A percentile compares a stretch with the other conserved stretches of the same genome.
Conservation (phyloP, 257 asterid genomes). For the Leonotis leonurus region DNA sequence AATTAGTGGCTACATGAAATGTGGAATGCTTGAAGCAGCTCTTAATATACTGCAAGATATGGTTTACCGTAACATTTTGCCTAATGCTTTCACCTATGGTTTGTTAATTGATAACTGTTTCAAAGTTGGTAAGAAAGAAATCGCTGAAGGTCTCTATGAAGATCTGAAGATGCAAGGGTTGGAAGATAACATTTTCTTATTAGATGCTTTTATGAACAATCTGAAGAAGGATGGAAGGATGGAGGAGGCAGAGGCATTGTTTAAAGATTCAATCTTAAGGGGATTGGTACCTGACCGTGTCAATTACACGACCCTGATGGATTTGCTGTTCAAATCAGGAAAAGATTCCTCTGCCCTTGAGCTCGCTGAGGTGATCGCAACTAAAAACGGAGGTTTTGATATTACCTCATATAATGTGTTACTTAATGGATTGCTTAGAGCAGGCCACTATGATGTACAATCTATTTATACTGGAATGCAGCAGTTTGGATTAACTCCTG, state of each 20-base stretch:
- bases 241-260: slow-evolving; percentile 58
- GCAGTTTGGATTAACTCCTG: slow-evolving; percentile 59
- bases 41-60: slow-evolving; percentile 35
- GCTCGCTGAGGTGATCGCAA: slow-evolving; percentile 56
- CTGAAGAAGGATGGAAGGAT: slow-evolving; percentile 54
- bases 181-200: slow-evolving; percentile 43
- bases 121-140: slow-evolving; percentile 56
- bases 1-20: slow-evolving; percentile 60
- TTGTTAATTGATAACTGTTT: slow-evolving; percentile 67
- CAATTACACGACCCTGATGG: slow-evolving; percentile 77
- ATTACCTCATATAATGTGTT: slow-evolving; percentile 60
- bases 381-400: slow-evolving; percentile 55
- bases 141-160: slow-evolving; percentile 47
- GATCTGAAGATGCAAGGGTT: slow-evolving; percentile 63
- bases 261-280: slow-evolving; percentile 35
- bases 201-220: slow-evolving; percentile 59
- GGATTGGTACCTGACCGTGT: slow-evolving; percentile 70
- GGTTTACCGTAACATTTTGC: slow-evolving; percentile 46
- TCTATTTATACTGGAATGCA: slow-evolving; percentile 51
- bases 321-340: slow-evolving; percentile 76
- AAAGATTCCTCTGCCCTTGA: slow-evolving; percentile 62
- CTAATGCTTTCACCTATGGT: slow-evolving; percentile 52
- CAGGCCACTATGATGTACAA: slow-evolving; percentile 54
- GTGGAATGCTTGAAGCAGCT: slow-evolving; percentile 69
- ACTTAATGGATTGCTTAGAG: slow-evolving; percentile 62